Base-by-base conservation (phyloP, 257 asterid genomes). In the Solanum chiquidenum region DNA sequence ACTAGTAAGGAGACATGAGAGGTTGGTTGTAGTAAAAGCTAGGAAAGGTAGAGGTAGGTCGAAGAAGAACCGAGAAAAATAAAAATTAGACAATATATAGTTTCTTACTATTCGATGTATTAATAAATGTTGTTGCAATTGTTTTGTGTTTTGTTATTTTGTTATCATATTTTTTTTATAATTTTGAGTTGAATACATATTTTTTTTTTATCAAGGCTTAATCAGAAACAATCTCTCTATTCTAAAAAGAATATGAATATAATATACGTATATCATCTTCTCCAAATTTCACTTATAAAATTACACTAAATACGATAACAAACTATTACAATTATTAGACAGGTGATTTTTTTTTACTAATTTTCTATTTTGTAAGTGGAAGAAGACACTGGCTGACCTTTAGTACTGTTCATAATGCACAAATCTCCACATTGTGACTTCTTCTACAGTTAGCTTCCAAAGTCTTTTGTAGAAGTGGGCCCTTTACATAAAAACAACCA, bases 371-470 rank as follows among this genome's bases (percentile, higher is more conserved):
- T 42, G 0, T 0, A 25, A 35, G 37, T 9, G 55, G 29, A 77
- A 35, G 18, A 55, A 37, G 88, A 88, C 83, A 76, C 5, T 29
- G 60, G 38, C 85, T 86, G 87, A 86, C 71, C 84, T 52, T 52
- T 52, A 60, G 16, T 74, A 89, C 80, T 69, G 66, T 89, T 89
- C 66, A 40, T 46, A 20, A 60, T n/a, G 42, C 46, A 84, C 55
- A 72, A 58, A 27, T 88, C 85, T 88, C 85, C 72, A 88, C 18
- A 21, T 72, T 72, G 40, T 84, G 85, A 83, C 27, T 83, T 87
- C 66, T 27, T 79, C 49, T 71, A 71, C 71, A 84, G 49, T 55
- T 60, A 60, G 44, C 40, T 58, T 34, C 52, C 55, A 62, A 62
- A 84, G 9, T 10, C 29, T 5, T 8, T 29, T 46, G 58, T 29